A percentile compares a stretch with the other conserved stretches of the same genome.
These are phyloP conservation scores for Jaapia argillacea DNA, from an alignment of 768 basidiomycete genomes.

Conservation along the genomic window DNA sequence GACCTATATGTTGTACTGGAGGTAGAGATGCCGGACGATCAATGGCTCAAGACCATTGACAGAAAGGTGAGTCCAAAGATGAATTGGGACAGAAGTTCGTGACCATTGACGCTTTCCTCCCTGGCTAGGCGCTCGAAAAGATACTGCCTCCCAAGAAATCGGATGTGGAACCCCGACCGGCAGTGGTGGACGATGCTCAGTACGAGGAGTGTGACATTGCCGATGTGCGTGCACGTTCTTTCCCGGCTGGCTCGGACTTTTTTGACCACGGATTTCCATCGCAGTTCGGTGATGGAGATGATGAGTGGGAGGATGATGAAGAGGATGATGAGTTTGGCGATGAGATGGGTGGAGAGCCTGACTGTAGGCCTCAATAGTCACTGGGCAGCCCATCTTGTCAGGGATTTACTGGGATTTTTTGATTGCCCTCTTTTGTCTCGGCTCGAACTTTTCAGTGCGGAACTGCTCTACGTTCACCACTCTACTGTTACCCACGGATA, in stretches of 20 bases:
- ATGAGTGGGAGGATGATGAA: constrained; percentile 61
- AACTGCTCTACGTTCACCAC: too few species aligned
- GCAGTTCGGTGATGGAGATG: constrained; percentile 62
- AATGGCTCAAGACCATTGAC: constrained; percentile 68
- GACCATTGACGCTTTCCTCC: constrained; percentile 2
- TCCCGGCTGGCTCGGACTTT: constrained; percentile 64
- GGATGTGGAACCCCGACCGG: constrained; percentile 64
- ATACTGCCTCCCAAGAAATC: constrained; percentile 69
- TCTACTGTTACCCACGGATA: too few species aligned
- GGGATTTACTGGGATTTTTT: too few species aligned
- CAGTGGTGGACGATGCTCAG: constrained; percentile 55
- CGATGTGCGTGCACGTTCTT: constrained; percentile 76
- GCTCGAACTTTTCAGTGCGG: too few species aligned
- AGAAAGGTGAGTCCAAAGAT: constrained; percentile 30
- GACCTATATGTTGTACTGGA: constrained; percentile 76
- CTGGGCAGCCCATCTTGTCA: too few species aligned
- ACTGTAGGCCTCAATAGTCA: constrained; percentile 52
- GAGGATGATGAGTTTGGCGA: constrained; percentile 49
- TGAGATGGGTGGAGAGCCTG: constrained; percentile 32
- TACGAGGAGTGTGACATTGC: constrained; percentile 73
- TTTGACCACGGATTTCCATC: constrained; percentile 62
- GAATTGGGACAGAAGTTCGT: neutral
- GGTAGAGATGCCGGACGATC: constrained; percentile 78
- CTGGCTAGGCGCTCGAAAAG: constrained; percentile 49
- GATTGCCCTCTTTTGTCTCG: too few species aligned